Evolutionary conservation across 345 rosid species (phyloP).

Genomic region (Citrus inodora): DNA sequence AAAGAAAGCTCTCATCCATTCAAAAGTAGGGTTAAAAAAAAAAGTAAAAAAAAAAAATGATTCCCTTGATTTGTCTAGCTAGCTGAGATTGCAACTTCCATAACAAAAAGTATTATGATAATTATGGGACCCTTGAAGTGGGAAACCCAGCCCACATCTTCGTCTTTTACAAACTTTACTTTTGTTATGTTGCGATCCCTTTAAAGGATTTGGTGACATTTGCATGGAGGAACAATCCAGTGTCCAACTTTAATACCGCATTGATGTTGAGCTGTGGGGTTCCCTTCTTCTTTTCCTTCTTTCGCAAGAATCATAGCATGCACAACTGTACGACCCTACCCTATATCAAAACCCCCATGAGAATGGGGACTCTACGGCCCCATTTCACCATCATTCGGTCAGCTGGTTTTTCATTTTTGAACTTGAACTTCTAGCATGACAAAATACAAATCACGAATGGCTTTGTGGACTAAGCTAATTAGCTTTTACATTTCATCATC

Average conservation of each 20-base stretch:
- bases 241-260: conserved; percentile 33
- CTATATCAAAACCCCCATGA: conserved; percentile 25
- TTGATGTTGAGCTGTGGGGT: conserved; percentile 20
- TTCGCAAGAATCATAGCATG: conserved; percentile 18
- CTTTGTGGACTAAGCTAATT: not conserved
- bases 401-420: not conserved
- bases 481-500: not conserved
- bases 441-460: not conserved
- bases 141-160: not conserved
- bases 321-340: conserved; percentile 17
- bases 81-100: conserved; percentile 1
- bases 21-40: not conserved
- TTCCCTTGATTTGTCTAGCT: not conserved
- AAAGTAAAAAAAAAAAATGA: no score
- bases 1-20: not conserved
- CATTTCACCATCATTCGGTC: conserved; percentile 27
- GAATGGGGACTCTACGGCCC: conserved; percentile 21
- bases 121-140: conserved; percentile 8
- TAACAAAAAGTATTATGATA: conserved; percentile 13
- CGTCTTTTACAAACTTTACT: not conserved
- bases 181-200: conserved; percentile 1
- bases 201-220: conserved; percentile 17
- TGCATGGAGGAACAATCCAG: conserved; percentile 38
- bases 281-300: not conserved
- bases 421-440: not conserved